Evolutionary conservation across 2,329 filamentous ascomycete genomes (phyloP), one percentile per base, ranked within the genome.

Genomic region (Verticillium tricorpus): DNA sequence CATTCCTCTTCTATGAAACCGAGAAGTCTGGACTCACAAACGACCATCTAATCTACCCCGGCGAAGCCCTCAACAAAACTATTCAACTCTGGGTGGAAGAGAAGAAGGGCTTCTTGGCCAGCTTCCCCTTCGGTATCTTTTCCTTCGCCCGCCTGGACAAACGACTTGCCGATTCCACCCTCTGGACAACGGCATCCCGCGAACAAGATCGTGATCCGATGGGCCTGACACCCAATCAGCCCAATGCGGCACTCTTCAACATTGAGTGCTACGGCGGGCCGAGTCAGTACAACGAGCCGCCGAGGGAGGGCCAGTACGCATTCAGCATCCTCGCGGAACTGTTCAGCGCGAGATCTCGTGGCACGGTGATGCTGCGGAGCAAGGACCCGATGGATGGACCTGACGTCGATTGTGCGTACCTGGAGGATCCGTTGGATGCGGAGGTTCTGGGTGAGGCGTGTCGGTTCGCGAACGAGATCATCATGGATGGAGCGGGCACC

Each of bases 121-220:
- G 79, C 0, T 88, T 89, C 67, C 86, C 86, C 11, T 89, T 89
- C 59, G 86, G 86, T 50, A 78, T 79, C 12, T 88, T 89, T 59
- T 85, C 81, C 12, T 89, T 80, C 66, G 82, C 85, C 6, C 80
- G 86, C n/a, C 76, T 89, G 0, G 85, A 88, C 62, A 80, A 86
- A 9, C 82, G 85, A 7, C 78, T 89, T 1, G 73, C 78, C 56
- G 76, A 85, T 65, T 81, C 82, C 1, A 74, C 79, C 3, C 67
- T 85, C 7, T 89, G 86, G 86, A 76, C 76, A 2, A 73, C 77
- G 5, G 82, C 84, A 0, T 73, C 77, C 0, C 76, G 80, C 6
- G 60, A 74, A 39, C 71, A 77, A 31, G 83, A 82, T 4, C 82
- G 86, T 5, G 87, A 89, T 66, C 85, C 87, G 0, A 89, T 89